These are phyloP conservation scores for Pseudogymnoascus sp. DNA, from an alignment of 2,329 filamentous ascomycete species.

Conservation along the genomic window DNA sequence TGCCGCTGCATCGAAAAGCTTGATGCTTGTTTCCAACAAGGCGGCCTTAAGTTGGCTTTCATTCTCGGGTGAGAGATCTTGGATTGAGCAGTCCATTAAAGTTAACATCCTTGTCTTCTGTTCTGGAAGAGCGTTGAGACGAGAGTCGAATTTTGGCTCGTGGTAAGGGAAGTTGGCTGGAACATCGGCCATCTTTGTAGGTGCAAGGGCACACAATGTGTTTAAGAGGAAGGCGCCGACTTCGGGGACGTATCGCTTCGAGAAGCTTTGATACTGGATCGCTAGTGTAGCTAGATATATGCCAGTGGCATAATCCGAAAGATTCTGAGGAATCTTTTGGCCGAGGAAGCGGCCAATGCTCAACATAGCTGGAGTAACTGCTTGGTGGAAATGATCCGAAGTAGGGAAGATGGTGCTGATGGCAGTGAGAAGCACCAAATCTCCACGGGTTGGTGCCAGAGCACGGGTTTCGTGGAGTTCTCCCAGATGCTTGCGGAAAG, in stretches of 20 bases:
- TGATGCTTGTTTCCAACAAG: constrained; percentile 55
- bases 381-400: constrained; percentile 94
- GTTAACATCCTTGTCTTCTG: constrained; percentile 46
- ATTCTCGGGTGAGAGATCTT: constrained; percentile 23
- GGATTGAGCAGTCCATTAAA: constrained; percentile 50
- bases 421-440: constrained; percentile 77
- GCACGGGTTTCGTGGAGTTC: constrained; percentile 46
- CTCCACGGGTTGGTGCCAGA: constrained; percentile 55
- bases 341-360: constrained; percentile 79
- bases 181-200: constrained; percentile 41
- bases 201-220: constrained; percentile 62
- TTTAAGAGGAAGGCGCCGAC: constrained; percentile 75
- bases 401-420: constrained; percentile 84
- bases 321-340: constrained; percentile 60
- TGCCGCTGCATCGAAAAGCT: constrained; percentile 61
- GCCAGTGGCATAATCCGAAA: constrained; percentile 65
- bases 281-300: constrained; percentile 73
- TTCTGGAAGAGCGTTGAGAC: constrained; percentile 42
- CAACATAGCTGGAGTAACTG: constrained; percentile 83
- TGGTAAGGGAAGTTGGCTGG: constrained; percentile 58
- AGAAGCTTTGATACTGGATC: constrained; percentile 74
- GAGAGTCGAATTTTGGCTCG: constrained; percentile 45
- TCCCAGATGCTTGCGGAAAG: constrained; percentile 68
- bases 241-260: constrained; percentile 87
- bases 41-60: constrained; percentile 45